These are phyloP conservation scores for Hypoxylon crocopeplum DNA, from an alignment of 495 filamentous ascomycete species.

Conservation along the genomic window DNA sequence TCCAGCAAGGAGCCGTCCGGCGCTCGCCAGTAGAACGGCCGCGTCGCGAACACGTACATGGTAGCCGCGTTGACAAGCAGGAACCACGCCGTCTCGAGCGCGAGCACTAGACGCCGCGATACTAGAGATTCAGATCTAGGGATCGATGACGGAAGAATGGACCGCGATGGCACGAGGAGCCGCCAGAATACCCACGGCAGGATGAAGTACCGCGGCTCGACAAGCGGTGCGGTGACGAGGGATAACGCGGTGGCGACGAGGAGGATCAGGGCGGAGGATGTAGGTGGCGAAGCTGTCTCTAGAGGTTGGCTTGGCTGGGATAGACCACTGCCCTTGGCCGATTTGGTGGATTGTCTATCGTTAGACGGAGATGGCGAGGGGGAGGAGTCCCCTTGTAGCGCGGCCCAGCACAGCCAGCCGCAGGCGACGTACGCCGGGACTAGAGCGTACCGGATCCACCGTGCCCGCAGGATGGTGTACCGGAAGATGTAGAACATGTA, in stretches of 20 bases:
- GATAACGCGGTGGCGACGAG: slow-evolving; percentile 75
- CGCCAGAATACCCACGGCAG: slow-evolving; percentile 95
- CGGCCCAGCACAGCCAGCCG: slow-evolving; percentile 68
- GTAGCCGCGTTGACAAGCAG: slow-evolving; percentile 72
- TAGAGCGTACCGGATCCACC: slow-evolving; percentile 69
- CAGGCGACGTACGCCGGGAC: slow-evolving; percentile 61
- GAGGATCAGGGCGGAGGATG: slow-evolving; percentile 65
- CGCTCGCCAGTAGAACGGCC: slow-evolving; percentile 77
- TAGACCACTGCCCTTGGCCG: no score
- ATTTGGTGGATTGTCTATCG: neutral
- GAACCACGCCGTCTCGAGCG: slow-evolving; percentile 82
- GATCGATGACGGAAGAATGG: slow-evolving; percentile 29
- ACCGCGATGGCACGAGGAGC: slow-evolving; percentile 67
- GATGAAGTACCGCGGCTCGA: slow-evolving; percentile 95
- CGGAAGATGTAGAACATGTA: slow-evolving; percentile 97
- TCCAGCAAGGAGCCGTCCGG: slow-evolving; percentile 61
- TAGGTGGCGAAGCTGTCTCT: slow-evolving; percentile 27
- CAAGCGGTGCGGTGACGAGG: slow-evolving; percentile 84
- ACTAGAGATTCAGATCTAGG: slow-evolving; percentile 8
- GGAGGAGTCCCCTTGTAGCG: slow-evolving; percentile 30
- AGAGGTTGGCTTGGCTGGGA: neutral
- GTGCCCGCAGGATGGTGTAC: slow-evolving; percentile 72
- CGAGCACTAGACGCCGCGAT: slow-evolving; percentile 48
- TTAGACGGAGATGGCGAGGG: neutral
- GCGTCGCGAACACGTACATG: slow-evolving; percentile 80